Conservation (phyloP, 2,329 filamentous ascomycete species). For the Ophiognomonia clavigignenti-juglandacearum region DNA sequence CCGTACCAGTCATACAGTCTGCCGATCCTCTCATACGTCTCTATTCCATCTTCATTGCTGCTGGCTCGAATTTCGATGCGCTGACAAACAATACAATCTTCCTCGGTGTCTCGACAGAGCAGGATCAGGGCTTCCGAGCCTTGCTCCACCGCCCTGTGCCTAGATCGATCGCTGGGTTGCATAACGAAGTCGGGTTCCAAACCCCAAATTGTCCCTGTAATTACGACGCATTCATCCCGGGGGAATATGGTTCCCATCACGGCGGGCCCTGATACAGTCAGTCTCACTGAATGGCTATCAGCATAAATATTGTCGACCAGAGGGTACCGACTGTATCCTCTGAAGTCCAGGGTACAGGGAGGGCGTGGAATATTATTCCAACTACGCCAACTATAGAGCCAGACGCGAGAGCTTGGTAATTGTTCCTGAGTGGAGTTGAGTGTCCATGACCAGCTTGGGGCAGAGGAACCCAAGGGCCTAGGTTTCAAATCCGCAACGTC, state of each 20-base stretch:
- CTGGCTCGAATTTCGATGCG: background rate
- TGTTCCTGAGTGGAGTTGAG: background rate
- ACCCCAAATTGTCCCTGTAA: background rate
- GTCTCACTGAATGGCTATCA: no score
- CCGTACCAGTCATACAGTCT: no score
- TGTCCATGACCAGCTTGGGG: conserved; percentile 4
- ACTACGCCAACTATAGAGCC: no score
- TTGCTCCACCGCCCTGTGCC: background rate
- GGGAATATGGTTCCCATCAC: background rate
- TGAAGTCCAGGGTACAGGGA: background rate
- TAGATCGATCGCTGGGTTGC: background rate
- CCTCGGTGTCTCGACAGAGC: background rate
- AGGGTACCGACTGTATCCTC: background rate
- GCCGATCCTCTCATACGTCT: background rate
- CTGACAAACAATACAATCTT: background rate
- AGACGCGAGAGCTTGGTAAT: no score
- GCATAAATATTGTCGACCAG: background rate
- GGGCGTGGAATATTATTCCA: no score
- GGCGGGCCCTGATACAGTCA: background rate
- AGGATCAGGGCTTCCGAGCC: background rate
- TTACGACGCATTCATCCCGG: background rate
- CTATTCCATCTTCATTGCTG: background rate
- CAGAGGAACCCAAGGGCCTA: background rate
- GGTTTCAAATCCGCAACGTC: background rate
- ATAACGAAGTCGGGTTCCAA: background rate